Evolutionary conservation across 495 filamentous ascomycete species (phyloP), one percentile per base, ranked within the genome.

Genomic region (Annulohypoxylon moriforme): DNA sequence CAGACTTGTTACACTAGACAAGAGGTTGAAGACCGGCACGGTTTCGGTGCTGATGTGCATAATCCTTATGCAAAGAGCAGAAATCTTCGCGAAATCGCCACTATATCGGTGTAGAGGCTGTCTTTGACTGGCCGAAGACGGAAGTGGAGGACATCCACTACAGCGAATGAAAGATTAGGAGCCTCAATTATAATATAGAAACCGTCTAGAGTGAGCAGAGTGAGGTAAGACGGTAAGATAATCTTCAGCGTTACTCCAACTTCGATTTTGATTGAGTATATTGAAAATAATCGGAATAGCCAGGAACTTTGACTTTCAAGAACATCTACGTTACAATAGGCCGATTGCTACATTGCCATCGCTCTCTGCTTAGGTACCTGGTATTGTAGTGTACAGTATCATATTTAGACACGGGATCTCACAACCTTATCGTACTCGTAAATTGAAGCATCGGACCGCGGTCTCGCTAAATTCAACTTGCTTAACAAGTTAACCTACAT

Each of bases 21-120:
- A 13, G 34, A 27, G 65, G 55, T 68, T 34, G 47, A 69, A 69
- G 49, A 65, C 58, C 71, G 50, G 66, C 29, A 59, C 57, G 50
- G 71, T 69, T 69, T 69, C 66, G 66, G 71, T 58, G 71, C 57
- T 73, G 65, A 69, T 67, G 34, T 73, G 66, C 71, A 63, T 69
- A 58, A 63, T 66, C 56, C 57, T 66, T 73, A 69, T 73, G 66
- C 71, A 73, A 62, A 61, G 71, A 69, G 61, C 50, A 16, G 46
- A 66, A 46, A 50, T 67, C 18, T 52, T 66, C 33, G 25, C 57
- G 44, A 66, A 53, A 63, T 73, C 65, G 71, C 71, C 71, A 73
- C 71, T 66, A 60, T 66, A 67, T 63, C 71, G 71, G 71, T 73
- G 71, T 61, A 61, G 66, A 69, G 24, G 29, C 14, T 46, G 24